Conservation (phyloP, 495 filamentous ascomycete genomes). For the Podospora tetraspora region DNA sequence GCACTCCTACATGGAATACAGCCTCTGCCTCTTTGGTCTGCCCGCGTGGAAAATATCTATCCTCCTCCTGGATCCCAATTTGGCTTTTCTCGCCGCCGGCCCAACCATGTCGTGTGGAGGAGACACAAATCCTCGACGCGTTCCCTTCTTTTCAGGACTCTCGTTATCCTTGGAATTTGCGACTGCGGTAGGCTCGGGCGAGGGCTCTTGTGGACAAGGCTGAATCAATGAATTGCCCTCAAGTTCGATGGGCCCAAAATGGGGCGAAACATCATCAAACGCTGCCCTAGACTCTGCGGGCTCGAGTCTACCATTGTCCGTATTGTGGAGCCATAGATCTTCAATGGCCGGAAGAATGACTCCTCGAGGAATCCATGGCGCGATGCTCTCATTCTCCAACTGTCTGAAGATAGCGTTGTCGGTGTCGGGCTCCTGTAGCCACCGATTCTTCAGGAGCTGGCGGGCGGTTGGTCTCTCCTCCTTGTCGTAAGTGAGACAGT, state of each 20-base stretch:
- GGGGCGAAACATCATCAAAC: not conserved
- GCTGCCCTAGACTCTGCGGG: not conserved
- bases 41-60: not conserved
- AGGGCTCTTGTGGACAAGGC: not conserved
- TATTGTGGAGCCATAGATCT: not conserved
- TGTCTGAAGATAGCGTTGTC: slow-evolving; percentile 51
- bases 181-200: not conserved
- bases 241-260: not conserved
- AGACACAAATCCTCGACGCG: not conserved
- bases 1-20: not conserved
- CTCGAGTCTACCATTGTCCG: not conserved
- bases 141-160: no score
- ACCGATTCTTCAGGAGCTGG: slow-evolving; percentile 68
- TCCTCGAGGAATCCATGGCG: slow-evolving; percentile 19
- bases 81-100: not conserved
- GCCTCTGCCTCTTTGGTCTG: not conserved
- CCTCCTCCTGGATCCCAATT: not conserved
- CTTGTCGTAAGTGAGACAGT: slow-evolving; percentile 72
- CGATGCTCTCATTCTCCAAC: slow-evolving; percentile 11
- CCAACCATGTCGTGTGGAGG: no score
- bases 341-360: slow-evolving; percentile 19
- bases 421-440: slow-evolving; percentile 32
- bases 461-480: slow-evolving; percentile 66
- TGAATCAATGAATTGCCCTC: not conserved
- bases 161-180: not conserved